A percentile compares a stretch with the other conserved stretches of the same genome.
Conservation (phyloP, 2,329 filamentous ascomycete species). For the Fusarium incarnatum region DNA sequence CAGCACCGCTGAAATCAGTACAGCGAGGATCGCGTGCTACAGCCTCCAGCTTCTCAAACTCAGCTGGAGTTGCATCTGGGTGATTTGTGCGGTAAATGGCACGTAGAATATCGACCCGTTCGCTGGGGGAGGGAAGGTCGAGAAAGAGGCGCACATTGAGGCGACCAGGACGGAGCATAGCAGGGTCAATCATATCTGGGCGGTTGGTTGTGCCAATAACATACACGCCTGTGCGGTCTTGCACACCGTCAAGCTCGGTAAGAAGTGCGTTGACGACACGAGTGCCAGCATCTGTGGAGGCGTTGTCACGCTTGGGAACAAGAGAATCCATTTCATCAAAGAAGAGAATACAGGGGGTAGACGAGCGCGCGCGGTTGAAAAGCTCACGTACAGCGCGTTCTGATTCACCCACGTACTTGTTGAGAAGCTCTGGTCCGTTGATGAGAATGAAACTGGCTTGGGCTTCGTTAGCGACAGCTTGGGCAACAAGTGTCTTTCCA, state of each 20-base stretch:
- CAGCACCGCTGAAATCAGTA: conserved; percentile 79
- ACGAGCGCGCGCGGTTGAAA: conserved; percentile 87
- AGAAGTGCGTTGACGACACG: conserved; percentile 95
- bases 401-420: conserved; percentile 97
- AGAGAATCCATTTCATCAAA: conserved; percentile 97
- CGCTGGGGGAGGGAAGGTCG: conserved; percentile 81
- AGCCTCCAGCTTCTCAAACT: conserved; percentile 65
- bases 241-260: conserved; percentile 91
- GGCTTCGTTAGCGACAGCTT: conserved; percentile 94
- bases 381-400: conserved; percentile 93
- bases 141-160: conserved; percentile 91
- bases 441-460: conserved; percentile 98
- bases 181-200: conserved; percentile 95
- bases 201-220: conserved; percentile 95
- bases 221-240: conserved; percentile 85
- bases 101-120: conserved; percentile 86
- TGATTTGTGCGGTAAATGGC: conserved; percentile 69
- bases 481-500: conserved; percentile 95
- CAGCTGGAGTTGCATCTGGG: conserved; percentile 55
- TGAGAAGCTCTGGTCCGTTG: conserved; percentile 94
- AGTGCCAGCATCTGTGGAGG: conserved; percentile 82
- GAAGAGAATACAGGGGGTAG: conserved; percentile 93
- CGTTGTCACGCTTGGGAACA: conserved; percentile 83
- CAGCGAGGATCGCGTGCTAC: conserved; percentile 77
- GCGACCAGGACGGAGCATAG: conserved; percentile 91